These are phyloP conservation scores for Corrigiola litoralis DNA, from an alignment of 179 eudicot genomes.

Conservation along the genomic window DNA sequence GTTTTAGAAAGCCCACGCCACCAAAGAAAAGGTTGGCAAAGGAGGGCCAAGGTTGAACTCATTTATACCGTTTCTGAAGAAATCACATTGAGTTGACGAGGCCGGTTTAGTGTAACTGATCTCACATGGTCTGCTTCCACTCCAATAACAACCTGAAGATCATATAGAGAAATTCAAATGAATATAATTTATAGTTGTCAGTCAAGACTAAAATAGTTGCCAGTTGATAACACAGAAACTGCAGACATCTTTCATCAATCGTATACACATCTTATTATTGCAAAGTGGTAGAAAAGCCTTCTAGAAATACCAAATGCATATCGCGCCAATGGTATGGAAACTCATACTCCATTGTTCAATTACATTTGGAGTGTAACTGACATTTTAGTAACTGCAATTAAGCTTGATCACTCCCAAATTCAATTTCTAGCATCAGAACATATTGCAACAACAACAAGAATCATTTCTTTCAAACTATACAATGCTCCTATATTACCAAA, in stretches of 20 bases:
- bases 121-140: slow-evolving; percentile 66
- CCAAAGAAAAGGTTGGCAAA: neutral
- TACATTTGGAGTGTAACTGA: neutral
- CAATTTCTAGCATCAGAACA: neutral
- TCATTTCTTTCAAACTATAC: neutral
- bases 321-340: no score
- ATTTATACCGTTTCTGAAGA: slow-evolving; percentile 64
- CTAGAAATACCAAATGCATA: no score
- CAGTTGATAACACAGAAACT: neutral
- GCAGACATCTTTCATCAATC: neutral
- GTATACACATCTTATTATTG: no score
- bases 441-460: neutral
- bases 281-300: no score
- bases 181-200: slow-evolving; percentile 1
- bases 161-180: neutral
- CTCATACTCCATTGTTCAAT: neutral
- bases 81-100: slow-evolving; percentile 84
- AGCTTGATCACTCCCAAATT: neutral
- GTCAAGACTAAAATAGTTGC: neutral
- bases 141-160: slow-evolving; percentile 64
- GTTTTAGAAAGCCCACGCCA: no score
- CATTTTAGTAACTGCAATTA: neutral
- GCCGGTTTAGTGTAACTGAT: slow-evolving; percentile 73
- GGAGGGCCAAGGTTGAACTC: neutral
- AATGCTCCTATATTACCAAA: neutral